These are phyloP conservation scores for Euphorbia peplus DNA, from an alignment of 345 rosid genomes.

Conservation along the genomic window DNA sequence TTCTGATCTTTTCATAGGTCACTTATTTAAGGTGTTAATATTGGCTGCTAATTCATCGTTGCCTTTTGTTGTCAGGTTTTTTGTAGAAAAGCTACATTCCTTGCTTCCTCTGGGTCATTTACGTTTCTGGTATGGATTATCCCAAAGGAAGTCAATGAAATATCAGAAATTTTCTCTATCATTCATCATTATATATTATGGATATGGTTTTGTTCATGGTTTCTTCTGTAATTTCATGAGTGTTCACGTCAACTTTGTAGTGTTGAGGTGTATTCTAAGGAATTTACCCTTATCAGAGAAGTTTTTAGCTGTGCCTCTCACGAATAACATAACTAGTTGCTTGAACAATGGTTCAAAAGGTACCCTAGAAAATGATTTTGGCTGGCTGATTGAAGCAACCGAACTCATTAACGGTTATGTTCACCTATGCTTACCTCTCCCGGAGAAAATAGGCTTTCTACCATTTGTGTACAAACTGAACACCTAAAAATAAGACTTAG, in stretches of 20 bases:
- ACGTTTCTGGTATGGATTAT: slow-evolving; percentile 56
- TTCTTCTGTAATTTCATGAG: not conserved
- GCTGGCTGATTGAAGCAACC: not conserved
- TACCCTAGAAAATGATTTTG: not conserved
- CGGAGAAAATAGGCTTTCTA: not conserved
- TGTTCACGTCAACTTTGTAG: not conserved
- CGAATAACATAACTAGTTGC: not conserved
- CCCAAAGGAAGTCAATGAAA: not conserved
- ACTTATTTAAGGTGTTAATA: slow-evolving; percentile 5
- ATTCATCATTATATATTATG: not conserved
- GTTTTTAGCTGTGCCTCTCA: not conserved
- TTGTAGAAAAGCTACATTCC: slow-evolving; percentile 70
- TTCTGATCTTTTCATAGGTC: slow-evolving; percentile 2
- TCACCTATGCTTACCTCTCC: not conserved
- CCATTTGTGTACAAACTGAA: not conserved
- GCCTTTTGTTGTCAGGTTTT: slow-evolving; percentile 55
- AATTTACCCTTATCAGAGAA: not conserved
- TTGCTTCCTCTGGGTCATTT: slow-evolving; percentile 67
- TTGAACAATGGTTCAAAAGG: too few relatives aligned
- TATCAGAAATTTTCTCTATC: not conserved
- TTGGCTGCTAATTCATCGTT: slow-evolving; percentile 19
- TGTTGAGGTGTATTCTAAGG: not conserved
- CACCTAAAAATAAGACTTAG: not conserved
- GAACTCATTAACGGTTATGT: not conserved
- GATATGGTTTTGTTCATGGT: not conserved